phyloP scores from a whole-genome alignment of 768 basidiomycete genomes.

The Boletus pseudopeckii region DNA sequence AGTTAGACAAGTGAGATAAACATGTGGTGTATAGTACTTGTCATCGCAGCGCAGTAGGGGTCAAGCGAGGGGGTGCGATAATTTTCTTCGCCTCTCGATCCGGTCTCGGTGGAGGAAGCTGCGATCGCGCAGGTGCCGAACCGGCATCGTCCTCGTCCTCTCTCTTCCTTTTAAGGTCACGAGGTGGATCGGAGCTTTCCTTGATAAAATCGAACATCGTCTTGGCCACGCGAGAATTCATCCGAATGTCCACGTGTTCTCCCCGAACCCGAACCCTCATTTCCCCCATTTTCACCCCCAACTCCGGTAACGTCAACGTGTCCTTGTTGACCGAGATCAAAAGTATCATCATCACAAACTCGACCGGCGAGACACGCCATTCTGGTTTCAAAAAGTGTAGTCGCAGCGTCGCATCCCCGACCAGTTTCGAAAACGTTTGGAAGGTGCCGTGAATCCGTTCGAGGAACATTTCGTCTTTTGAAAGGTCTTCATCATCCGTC shows the following conservation, averaged over 20 bases:
- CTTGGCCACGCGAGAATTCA: constrained; percentile 57
- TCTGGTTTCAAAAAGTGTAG: constrained; percentile 38
- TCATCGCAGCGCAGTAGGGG: no score
- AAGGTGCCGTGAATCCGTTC: constrained; percentile 41
- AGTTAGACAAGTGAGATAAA: no score
- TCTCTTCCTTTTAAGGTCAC: constrained; percentile 22
- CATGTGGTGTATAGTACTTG: no score
- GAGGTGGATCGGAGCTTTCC: constrained; percentile 10
- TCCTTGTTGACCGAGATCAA: constrained; percentile 52
- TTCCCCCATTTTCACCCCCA: constrained; percentile 43
- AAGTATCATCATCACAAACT: constrained; percentile 57
- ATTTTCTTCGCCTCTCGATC: constrained; percentile 20
- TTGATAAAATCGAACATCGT: constrained; percentile 53
- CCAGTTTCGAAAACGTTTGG: constrained; percentile 45
- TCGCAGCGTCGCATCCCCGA: constrained; percentile 34
- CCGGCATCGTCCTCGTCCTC: constrained; percentile 17
- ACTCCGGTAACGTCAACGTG: constrained; percentile 33
- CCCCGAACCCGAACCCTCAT: constrained; percentile 57
- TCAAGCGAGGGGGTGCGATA: constrained; percentile 15
- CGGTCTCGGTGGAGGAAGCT: background rate
- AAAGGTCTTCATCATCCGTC: constrained; percentile 19
- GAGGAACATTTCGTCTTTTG: constrained; percentile 33
- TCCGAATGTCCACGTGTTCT: constrained; percentile 60
- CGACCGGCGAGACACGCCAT: constrained; percentile 61
- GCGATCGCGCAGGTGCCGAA: no score